Evolutionary conservation across 495 filamentous ascomycete species (phyloP).

Genomic region (Aspergillus hancockii): DNA sequence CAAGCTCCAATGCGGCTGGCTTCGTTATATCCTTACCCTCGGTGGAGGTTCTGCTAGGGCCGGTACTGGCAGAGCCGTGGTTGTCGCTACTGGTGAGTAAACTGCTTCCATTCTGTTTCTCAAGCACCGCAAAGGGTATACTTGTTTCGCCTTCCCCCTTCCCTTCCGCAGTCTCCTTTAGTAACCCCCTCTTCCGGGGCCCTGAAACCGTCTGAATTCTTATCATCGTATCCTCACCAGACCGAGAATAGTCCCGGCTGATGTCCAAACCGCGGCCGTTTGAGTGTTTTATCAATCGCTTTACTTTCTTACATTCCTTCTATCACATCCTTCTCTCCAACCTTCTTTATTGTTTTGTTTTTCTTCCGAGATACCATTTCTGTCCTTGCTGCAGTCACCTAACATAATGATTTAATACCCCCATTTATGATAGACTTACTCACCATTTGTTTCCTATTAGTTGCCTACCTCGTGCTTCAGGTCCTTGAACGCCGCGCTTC

Average conservation of each 20-base stretch:
- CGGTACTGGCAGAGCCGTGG: constrained; percentile 40
- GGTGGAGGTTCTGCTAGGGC: constrained; percentile 45
- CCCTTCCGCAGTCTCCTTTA: not conserved
- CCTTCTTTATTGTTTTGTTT: constrained; percentile 7
- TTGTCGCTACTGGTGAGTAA: constrained; percentile 51
- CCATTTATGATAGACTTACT: constrained; percentile 19
- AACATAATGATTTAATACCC: constrained; percentile 3
- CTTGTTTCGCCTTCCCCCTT: constrained; percentile 6
- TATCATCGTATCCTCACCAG: not conserved
- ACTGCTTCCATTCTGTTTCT: constrained; percentile 9
- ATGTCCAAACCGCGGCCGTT: not conserved
- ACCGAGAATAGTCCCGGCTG: constrained; percentile 3
- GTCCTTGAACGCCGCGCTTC: constrained; percentile 35
- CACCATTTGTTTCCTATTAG: constrained; percentile 21
- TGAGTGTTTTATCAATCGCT: not conserved
- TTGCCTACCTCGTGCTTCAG: constrained; percentile 38
- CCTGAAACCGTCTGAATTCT: constrained; percentile 14
- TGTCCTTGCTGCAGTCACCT: not conserved
- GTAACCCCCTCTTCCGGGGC: constrained; percentile 9
- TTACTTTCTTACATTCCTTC: not conserved
- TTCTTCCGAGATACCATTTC: constrained; percentile 11
- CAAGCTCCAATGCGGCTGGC: constrained; percentile 50
- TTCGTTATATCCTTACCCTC: constrained; percentile 47
- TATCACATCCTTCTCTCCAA: not conserved
- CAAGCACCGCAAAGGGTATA: too few species aligned